Conservation (phyloP, 176 grass and related monocot species). For the Cenchrus fungigraminus region DNA sequence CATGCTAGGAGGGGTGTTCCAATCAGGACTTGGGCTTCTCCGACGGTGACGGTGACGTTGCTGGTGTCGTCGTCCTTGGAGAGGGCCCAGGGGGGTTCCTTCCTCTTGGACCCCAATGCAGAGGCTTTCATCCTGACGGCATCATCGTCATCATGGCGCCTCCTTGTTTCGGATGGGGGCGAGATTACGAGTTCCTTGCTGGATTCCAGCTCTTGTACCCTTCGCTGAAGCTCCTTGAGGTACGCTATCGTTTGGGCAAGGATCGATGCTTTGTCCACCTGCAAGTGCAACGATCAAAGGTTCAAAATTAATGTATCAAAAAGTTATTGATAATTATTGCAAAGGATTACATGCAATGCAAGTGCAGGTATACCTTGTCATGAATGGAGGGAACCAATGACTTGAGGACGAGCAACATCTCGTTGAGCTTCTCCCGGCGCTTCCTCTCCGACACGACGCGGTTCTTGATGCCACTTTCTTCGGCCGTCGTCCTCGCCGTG, state of each 20-base stretch:
- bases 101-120: conserved; percentile 32
- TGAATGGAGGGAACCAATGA: conserved; percentile 70
- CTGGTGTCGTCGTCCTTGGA: conserved; percentile 44
- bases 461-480: conserved; percentile 44
- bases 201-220: conserved; percentile 26
- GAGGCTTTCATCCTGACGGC: conserved; percentile 4
- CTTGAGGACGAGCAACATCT: conserved; percentile 82
- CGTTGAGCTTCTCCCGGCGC: conserved; percentile 81
- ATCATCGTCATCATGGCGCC: conserved; percentile 22
- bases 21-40: too few relatives aligned
- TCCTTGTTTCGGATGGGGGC: conserved; percentile 5
- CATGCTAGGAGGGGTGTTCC: too few relatives aligned
- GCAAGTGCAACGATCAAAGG: background rate
- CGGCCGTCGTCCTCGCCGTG: background rate
- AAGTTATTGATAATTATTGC: background rate
- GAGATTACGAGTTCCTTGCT: background rate
- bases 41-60: conserved; percentile 64
- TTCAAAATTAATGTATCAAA: background rate
- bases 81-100: conserved; percentile 40
- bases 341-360: too few relatives aligned
- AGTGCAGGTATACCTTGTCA: conserved; percentile 51
- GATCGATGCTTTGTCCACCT: conserved; percentile 89
- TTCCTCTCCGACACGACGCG: conserved; percentile 78
- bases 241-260: conserved; percentile 80
- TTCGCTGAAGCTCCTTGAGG: conserved; percentile 69